phyloP scores from a whole-genome alignment of 345 rosid species.

The Adansonia digitata region DNA sequence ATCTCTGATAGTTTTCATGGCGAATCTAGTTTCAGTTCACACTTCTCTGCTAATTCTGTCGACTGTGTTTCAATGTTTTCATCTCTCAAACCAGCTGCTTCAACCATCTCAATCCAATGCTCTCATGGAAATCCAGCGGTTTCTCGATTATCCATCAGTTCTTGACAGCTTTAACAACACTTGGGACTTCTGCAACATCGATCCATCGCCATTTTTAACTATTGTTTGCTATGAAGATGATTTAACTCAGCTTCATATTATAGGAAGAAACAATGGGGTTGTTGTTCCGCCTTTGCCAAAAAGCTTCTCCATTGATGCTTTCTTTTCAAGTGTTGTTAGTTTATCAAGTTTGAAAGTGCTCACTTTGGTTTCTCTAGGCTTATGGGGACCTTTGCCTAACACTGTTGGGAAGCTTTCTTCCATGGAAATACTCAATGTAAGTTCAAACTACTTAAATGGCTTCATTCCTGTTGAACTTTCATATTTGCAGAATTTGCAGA shows the following conservation, averaged over 20 bases:
- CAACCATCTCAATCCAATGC: slow-evolving; percentile 34
- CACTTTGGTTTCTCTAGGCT: slow-evolving; percentile 52
- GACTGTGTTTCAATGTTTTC: slow-evolving; percentile 3
- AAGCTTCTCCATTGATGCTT: slow-evolving; percentile 27
- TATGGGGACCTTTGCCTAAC: slow-evolving; percentile 45
- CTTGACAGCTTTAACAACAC: slow-evolving; percentile 22
- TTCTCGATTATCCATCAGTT: slow-evolving; percentile 36
- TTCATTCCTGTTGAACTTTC: slow-evolving; percentile 38
- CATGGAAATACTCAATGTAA: slow-evolving; percentile 51
- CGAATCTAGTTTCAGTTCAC: slow-evolving; percentile 14
- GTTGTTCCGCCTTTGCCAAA: slow-evolving; percentile 22
- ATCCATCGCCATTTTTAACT: slow-evolving; percentile 39
- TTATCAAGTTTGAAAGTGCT: slow-evolving; percentile 49
- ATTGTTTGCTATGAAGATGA: slow-evolving; percentile 48
- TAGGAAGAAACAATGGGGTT: slow-evolving; percentile 31
- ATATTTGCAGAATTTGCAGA: slow-evolving; percentile 39
- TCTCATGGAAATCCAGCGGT: slow-evolving; percentile 34
- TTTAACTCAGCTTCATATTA: slow-evolving; percentile 54
- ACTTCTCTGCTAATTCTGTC: slow-evolving; percentile 22
- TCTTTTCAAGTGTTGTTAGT: slow-evolving; percentile 31
- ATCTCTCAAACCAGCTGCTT: slow-evolving; percentile 38
- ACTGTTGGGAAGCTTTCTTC: slow-evolving; percentile 36
- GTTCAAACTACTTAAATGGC: slow-evolving; percentile 49
- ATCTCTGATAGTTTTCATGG: slow-evolving; percentile 22
- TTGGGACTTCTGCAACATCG: slow-evolving; percentile 41